Base-by-base conservation (phyloP, 495 filamentous ascomycete genomes). In the Aspergillus kassunensis region DNA sequence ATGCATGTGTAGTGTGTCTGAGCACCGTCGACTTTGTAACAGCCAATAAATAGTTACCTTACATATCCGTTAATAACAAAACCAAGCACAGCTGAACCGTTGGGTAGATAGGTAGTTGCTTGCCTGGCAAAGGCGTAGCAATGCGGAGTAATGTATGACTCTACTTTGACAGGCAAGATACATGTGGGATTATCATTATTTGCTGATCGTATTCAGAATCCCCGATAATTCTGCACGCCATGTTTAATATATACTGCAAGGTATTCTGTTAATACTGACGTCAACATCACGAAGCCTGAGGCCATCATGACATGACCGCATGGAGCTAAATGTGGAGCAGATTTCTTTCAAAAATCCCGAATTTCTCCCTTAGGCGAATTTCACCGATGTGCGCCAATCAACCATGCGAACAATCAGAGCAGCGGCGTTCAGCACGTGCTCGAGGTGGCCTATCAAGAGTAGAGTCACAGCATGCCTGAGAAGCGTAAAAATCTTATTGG, bases 71-170 rank as follows among this genome's bases (percentile, higher is more conserved):
- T 27, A 27, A 27, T 4, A 27, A 27, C 24, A 27, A 27, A 27
- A 27, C 4, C 24, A 27, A 27, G n/a, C 24, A 27, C 24, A 4
- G 4, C 24, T 4, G 4, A 9, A 27, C 24, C 24, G 24, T 27
- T 27, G 24, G 24, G 24, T 27, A 27, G 9, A 9, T 9, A 4
- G 4, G 24, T 11, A 33, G 30, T 33, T 10, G 9, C 30, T 11
- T 11, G 30, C 30, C 12, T 24, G 19, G 23, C 30, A 37, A 41
- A 27, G 19, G 44, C 27, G 25, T 31, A 50, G 34, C 46, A 54
- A 31, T 45, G 19, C 4, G 37, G 18, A 41, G 19, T 41, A 46
- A 61, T 61, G 58, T 51, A 57, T 51, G 48, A 61, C 55, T 53
- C 55, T 52, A 36, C 54, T 42, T 15, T 24, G 51, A 51, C 42